phyloP scores from a whole-genome alignment of 176 grass and related monocot genomes.

The Stipa capillata region DNA sequence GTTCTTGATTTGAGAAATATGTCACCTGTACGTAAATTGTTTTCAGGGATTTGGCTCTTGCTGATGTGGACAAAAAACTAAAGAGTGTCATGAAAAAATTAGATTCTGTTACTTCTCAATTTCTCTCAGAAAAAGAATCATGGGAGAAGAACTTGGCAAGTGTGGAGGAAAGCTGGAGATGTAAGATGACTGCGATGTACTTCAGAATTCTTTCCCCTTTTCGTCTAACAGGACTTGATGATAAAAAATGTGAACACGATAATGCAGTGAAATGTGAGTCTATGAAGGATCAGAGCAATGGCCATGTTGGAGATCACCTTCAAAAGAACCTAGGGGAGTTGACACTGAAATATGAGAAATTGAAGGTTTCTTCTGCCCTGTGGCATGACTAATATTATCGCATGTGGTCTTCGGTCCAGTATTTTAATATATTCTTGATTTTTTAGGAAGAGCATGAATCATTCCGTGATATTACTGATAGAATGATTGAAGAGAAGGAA shows the following conservation, averaged over 20 bases:
- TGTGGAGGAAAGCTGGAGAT: slow-evolving; percentile 91
- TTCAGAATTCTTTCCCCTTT: slow-evolving; percentile 3
- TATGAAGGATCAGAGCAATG: slow-evolving; percentile 61
- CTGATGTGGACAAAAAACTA: slow-evolving; percentile 61
- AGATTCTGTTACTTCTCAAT: slow-evolving; percentile 58
- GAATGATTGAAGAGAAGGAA: slow-evolving; percentile 94
- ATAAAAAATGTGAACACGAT: slow-evolving; percentile 8
- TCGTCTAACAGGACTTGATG: not conserved
- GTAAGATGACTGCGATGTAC: slow-evolving; percentile 38
- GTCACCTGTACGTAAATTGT: slow-evolving; percentile 5
- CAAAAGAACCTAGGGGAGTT: slow-evolving; percentile 75
- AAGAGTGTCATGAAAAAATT: slow-evolving; percentile 59
- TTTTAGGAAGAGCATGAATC: slow-evolving; percentile 90
- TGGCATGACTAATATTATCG: slow-evolving; percentile 11
- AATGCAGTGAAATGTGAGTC: slow-evolving; percentile 74
- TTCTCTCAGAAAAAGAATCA: slow-evolving; percentile 74
- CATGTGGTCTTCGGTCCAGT: not conserved
- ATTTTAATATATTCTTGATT: slow-evolving; percentile 17
- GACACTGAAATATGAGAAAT: slow-evolving; percentile 67
- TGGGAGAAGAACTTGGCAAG: slow-evolving; percentile 72
- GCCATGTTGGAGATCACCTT: slow-evolving; percentile 57
- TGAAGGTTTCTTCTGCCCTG: slow-evolving; percentile 61
- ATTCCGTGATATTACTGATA: slow-evolving; percentile 89
- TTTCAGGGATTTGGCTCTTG: slow-evolving; percentile 74
- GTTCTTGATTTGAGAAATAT: not conserved